Evolutionary conservation across 805 yeast genomes (phyloP).

Genomic region (Candida ascalaphidarum): DNA sequence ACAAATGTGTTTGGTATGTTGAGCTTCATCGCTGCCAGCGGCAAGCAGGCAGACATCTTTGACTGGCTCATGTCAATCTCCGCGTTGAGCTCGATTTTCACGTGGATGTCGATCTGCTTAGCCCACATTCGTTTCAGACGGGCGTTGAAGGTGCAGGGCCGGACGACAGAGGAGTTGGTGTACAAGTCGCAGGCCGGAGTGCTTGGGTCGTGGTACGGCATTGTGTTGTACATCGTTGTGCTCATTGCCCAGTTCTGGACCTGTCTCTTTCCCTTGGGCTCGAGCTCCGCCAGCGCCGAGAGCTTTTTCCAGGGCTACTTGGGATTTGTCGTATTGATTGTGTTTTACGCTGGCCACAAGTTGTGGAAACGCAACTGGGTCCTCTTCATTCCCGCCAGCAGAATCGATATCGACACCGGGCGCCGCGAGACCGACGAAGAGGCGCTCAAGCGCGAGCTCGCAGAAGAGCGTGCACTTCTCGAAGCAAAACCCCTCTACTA

Average conservation of each 20-base stretch:
- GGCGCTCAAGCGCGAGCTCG: conserved; percentile 34
- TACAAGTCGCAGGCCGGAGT: conserved; percentile 30
- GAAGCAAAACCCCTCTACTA: conserved; percentile 23
- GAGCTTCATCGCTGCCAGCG: conserved; percentile 57
- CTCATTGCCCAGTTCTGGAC: conserved; percentile 36
- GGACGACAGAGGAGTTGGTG: conserved; percentile 25
- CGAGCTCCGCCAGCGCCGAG: conserved; percentile 23
- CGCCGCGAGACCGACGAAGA: conserved; percentile 55
- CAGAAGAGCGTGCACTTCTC: conserved; percentile 13
- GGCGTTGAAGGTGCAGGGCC: conserved; percentile 48
- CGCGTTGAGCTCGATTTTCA: conserved; percentile 68
- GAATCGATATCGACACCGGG: conserved; percentile 57
- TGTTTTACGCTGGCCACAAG: conserved; percentile 37
- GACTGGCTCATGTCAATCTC: conserved; percentile 72
- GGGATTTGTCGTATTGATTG: conserved; percentile 38
- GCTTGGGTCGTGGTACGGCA: conserved; percentile 27
- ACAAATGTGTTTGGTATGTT: conserved; percentile 49
- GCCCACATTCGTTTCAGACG: conserved; percentile 58
- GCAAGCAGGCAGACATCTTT: conserved; percentile 50
- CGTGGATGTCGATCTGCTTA: conserved; percentile 70
- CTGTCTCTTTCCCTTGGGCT: conserved; percentile 30
- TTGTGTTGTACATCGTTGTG: conserved; percentile 23
- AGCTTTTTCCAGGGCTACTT: conserved; percentile 37
- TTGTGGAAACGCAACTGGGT: conserved; percentile 39
- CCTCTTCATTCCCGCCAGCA: conserved; percentile 33